Base-by-base conservation (phyloP, 441 rosid genomes). In the Brassica hybrid region DNA sequence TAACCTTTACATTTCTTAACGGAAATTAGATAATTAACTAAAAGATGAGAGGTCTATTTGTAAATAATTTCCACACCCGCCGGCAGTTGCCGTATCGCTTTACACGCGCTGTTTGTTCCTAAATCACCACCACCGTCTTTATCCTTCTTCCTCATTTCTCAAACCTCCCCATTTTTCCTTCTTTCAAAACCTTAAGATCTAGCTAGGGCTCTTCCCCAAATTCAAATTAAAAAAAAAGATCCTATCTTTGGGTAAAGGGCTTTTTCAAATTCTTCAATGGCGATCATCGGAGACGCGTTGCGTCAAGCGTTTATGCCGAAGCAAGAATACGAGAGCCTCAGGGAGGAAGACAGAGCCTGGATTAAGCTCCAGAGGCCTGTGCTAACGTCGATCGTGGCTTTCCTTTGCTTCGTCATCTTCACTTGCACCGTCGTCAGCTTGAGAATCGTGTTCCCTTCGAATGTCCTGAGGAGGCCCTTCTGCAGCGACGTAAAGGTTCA, bases 261-360 rank as follows among this genome's bases (percentile, higher is more conserved):
- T 30, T 30, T 30, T 30, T 25, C 54, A 32, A 36, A 19, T 43
- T 25, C 74, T 50, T 69, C 72, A 41, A 91, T 90, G 98, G 93
- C 93, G 83, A 83, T 89, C 9, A 86, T 94, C 41, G 81, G 93
- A 19, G 94, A 94, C 81, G 98, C 94, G 57, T 80, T 92, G 72
- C 92, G 97, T 73, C 93, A 90, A 75, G 97, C 91, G 8, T 92
- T 94, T 80, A 94, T 89, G 97, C 96, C 91, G 32, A 27, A 27
- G 32, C 32, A 27, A 4, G 32, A 27, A 4, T 27, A 27, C 32
- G 32, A 27, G 32, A 85, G 87, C 79, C 87, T 90, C 5, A 83
- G 94, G 7, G 93, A 92, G 65, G 94, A 94, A 72, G 97, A 91
- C 50, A 92, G 83, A 80, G 96, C 90, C 21, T 88, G 92, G 93